These are phyloP conservation scores for Fusarium sterilihyphosum DNA, from an alignment of 2,329 filamentous ascomycete species.

Conservation along the genomic window DNA sequence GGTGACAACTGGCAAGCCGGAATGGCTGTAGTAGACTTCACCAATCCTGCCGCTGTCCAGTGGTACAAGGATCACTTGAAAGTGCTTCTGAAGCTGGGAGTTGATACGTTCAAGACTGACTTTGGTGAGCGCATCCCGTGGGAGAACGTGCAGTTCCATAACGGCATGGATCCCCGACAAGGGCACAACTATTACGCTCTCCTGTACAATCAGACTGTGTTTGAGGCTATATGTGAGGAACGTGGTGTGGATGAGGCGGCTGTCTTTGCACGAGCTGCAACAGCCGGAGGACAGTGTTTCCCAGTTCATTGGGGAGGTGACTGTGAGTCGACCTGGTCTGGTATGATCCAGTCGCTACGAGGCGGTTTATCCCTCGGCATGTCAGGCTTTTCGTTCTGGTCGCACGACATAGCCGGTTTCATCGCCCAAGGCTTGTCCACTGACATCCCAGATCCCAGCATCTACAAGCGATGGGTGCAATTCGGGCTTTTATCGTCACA, in stretches of 20 bases:
- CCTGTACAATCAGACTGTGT: neutral
- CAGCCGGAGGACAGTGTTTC: neutral
- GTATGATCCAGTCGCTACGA: neutral
- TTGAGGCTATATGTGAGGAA: neutral
- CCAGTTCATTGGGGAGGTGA: neutral
- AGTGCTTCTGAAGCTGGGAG: neutral
- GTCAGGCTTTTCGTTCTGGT: neutral
- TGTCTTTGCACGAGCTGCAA: neutral
- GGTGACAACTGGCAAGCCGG: neutral
- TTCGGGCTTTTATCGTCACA: neutral
- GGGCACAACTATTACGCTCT: neutral
- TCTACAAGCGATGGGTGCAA: neutral
- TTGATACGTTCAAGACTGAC: neutral
- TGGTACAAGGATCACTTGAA: neutral
- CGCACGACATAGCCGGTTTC: neutral
- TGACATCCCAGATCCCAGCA: neutral
- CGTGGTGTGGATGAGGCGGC: neutral
- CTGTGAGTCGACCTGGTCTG: neutral
- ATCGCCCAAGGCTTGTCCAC: neutral
- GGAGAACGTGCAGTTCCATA: neutral
- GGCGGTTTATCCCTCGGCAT: neutral
- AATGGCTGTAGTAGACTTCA: neutral
- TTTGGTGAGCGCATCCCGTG: neutral
- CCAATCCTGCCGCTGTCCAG: neutral
- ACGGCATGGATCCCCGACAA: neutral